These are phyloP conservation scores for Coemansia sp. DNA, from an alignment of 192 early-diverging fungal species.

Conservation along the genomic window DNA sequence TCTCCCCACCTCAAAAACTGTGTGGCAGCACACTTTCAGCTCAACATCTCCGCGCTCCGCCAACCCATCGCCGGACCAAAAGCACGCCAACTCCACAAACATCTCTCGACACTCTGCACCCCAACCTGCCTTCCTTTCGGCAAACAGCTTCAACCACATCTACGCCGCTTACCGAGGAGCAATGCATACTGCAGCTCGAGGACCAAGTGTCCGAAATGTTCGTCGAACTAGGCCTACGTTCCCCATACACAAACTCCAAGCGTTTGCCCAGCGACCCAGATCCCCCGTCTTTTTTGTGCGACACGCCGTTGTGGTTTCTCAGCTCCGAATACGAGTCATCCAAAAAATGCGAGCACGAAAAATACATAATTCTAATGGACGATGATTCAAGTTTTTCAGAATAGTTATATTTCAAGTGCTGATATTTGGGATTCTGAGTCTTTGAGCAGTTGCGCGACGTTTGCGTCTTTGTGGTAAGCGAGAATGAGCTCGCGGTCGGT, in stretches of 20 bases:
- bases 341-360: background rate
- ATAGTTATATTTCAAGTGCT: conserved; percentile 31
- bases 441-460: conserved; percentile 21
- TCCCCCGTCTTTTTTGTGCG: background rate
- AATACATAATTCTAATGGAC: conserved; percentile 29
- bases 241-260: conserved; percentile 17
- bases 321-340: conserved; percentile 1
- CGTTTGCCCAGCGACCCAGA: conserved; percentile 3
- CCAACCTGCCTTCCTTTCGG: background rate
- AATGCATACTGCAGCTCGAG: conserved; percentile 21
- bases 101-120: background rate
- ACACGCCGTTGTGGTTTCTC: conserved; percentile 20
- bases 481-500: conserved; percentile 39
- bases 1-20: background rate
- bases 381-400: conserved; percentile 47
- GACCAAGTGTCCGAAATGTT: conserved; percentile 43
- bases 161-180: conserved; percentile 4
- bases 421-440: conserved; percentile 42
- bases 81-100: background rate
- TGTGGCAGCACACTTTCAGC: background rate
- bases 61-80: background rate
- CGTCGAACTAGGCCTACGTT: conserved; percentile 25
- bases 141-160: background rate
- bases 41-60: background rate
- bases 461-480: conserved; percentile 19